A percentile compares a stretch with the other conserved stretches of the same genome.
phyloP scores from a whole-genome alignment of 768 basidiomycete species.

The Antrodiella citrinella region DNA sequence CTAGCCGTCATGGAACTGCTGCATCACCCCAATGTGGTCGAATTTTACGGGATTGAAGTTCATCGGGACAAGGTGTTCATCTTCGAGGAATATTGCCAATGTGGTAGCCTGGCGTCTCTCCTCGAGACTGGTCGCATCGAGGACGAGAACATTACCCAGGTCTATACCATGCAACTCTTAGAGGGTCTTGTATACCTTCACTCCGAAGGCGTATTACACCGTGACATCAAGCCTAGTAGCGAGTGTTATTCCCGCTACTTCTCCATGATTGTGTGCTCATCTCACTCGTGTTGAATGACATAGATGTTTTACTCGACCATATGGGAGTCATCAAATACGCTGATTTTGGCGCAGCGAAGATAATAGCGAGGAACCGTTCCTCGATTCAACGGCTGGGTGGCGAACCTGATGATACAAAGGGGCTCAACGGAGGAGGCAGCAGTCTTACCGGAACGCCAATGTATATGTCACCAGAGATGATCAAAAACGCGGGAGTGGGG shows the following conservation, averaged over 20 bases:
- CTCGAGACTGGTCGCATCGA: conserved; percentile 93
- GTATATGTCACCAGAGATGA: conserved; percentile 99
- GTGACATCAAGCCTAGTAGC: conserved; percentile 99
- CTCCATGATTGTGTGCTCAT: background rate
- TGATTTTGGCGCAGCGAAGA: conserved; percentile 96
- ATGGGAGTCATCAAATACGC: conserved; percentile 94
- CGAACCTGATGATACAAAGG: conserved; percentile 30
- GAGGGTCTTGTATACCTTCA: conserved; percentile 93
- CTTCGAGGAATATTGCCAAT: conserved; percentile 97
- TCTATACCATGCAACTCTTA: conserved; percentile 96
- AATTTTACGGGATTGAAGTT: conserved; percentile 98
- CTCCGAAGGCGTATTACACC: conserved; percentile 85
- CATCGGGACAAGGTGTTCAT: conserved; percentile 99
- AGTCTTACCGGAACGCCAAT: conserved; percentile 95
- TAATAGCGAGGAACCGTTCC: conserved; percentile 83
- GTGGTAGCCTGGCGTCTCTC: conserved; percentile 83
- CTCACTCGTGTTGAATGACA: background rate
- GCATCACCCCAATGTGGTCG: conserved; percentile 94
- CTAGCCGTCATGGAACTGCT: conserved; percentile 97
- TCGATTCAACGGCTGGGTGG: conserved; percentile 70
- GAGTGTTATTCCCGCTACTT: conserved; percentile 26
- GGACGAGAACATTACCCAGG: conserved; percentile 90
- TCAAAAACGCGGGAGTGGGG: conserved; percentile 86
- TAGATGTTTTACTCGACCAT: conserved; percentile 90
- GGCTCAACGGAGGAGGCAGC: conserved; percentile 30